A percentile compares a stretch with the other conserved stretches of the same genome.
phyloP scores from a whole-genome alignment of 2,329 filamentous ascomycete genomes.

The Colletotrichum cordylinicola region DNA sequence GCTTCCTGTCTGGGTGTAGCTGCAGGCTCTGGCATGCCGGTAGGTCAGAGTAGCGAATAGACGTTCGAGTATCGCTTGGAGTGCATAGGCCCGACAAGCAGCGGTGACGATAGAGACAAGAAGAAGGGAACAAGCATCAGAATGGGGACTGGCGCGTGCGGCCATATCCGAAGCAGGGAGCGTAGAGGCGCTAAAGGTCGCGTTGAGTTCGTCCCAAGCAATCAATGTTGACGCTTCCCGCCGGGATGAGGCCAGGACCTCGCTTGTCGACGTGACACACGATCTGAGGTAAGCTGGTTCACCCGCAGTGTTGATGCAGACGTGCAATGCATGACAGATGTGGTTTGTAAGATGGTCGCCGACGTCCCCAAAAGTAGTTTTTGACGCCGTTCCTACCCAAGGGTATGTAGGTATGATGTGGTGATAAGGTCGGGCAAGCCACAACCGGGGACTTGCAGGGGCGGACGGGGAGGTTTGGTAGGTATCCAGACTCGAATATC shows the following conservation, averaged over 20 bases:
- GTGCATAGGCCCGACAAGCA: not conserved
- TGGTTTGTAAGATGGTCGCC: constrained; percentile 9
- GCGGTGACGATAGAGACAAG: not conserved
- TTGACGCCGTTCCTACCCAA: not conserved
- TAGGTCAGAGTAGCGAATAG: not conserved
- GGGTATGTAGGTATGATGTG: not conserved
- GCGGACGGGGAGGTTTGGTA: not conserved
- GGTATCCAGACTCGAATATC: not conserved
- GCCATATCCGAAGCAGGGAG: not conserved
- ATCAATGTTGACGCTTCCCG: not conserved
- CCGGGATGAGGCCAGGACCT: not conserved
- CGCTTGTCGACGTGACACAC: not conserved
- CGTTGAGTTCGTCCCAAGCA: not conserved
- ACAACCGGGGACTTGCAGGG: not conserved
- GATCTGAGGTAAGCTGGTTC: constrained; percentile 17
- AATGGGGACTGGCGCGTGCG: not conserved
- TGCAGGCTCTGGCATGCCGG: not conserved
- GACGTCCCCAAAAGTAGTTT: not conserved
- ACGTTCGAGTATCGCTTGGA: not conserved
- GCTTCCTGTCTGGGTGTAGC: not conserved
- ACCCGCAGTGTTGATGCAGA: not conserved
- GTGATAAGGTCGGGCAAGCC: not conserved
- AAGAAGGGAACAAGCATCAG: not conserved
- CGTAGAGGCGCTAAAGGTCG: not conserved
- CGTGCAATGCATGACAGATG: not conserved